phyloP scores from a whole-genome alignment of 495 filamentous ascomycete genomes.

The Annulohypoxylon nitens region DNA sequence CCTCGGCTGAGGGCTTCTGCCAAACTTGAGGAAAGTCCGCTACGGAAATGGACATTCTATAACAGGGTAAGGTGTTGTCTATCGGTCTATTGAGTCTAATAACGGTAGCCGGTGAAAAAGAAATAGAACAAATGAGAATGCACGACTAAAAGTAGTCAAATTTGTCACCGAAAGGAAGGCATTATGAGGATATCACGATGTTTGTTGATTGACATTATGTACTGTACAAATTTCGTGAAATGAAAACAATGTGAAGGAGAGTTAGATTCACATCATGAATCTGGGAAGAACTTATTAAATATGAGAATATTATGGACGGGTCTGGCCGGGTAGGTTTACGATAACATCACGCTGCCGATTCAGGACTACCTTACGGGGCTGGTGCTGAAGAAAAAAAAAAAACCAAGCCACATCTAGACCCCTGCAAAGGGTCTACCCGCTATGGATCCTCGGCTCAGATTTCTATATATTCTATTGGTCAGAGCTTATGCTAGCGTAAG shows the following conservation, averaged over 20 bases:
- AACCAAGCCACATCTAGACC: slow-evolving; percentile 25
- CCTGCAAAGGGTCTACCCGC: slow-evolving; percentile 1
- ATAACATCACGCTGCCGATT: slow-evolving; percentile 16
- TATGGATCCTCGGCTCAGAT: not conserved
- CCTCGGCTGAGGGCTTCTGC: slow-evolving; percentile 58
- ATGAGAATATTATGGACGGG: slow-evolving; percentile 14
- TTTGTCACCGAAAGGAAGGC: slow-evolving; percentile 38
- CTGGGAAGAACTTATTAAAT: not conserved
- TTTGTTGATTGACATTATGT: slow-evolving; percentile 21
- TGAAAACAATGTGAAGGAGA: slow-evolving; percentile 2
- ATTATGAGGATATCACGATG: slow-evolving; percentile 30
- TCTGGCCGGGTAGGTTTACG: slow-evolving; percentile 36
- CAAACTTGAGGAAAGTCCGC: slow-evolving; percentile 59
- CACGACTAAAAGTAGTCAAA: not conserved
- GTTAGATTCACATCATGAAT: slow-evolving; percentile 4
- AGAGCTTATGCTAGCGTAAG: not conserved
- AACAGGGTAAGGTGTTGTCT: not conserved
- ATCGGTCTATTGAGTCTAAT: slow-evolving; percentile 27
- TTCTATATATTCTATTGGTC: not conserved
- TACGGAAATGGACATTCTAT: slow-evolving; percentile 41
- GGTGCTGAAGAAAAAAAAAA: slow-evolving; percentile 22
- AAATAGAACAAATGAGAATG: slow-evolving; percentile 23
- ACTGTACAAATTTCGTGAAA: slow-evolving; percentile 2
- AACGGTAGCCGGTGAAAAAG: not conserved
- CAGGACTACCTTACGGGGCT: not conserved